Conservation (phyloP, 2,329 filamentous ascomycete genomes). For the Claviceps pazoutovae region DNA sequence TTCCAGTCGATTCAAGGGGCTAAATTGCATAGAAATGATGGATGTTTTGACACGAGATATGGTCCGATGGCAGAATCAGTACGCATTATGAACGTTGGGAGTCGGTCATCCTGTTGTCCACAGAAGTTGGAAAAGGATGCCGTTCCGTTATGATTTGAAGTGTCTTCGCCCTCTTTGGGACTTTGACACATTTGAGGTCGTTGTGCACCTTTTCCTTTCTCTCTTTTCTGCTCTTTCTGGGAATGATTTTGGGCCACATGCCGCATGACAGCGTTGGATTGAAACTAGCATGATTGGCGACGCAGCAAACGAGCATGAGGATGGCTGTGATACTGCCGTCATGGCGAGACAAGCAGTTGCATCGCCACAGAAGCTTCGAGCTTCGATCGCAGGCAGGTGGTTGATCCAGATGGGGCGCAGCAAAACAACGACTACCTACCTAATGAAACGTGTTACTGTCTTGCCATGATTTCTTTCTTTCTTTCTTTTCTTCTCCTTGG, state of each 20-base stretch:
- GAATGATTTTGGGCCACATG: constrained; percentile 3
- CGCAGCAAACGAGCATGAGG: not conserved
- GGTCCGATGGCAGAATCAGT: constrained; percentile 74
- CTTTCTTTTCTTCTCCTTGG: not conserved
- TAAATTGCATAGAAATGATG: constrained; percentile 83
- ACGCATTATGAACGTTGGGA: constrained; percentile 19
- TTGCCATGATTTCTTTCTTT: too few relatives aligned
- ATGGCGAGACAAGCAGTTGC: not conserved
- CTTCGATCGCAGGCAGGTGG: not conserved
- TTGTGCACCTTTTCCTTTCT: not conserved
- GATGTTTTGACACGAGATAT: constrained; percentile 67
- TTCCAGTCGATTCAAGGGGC: constrained; percentile 51
- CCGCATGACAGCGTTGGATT: constrained; percentile 5
- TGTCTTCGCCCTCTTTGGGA: not conserved
- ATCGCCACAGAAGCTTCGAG: not conserved
- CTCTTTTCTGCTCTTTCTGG: not conserved
- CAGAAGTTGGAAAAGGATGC: not conserved
- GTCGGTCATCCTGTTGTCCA: not conserved
- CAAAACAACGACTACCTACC: too few relatives aligned
- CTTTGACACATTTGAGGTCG: not conserved
- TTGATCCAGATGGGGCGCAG: not conserved
- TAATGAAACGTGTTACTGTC: not conserved
- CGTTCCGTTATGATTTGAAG: not conserved
- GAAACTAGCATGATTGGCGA: constrained; percentile 5
- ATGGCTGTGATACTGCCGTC: not conserved